Evolutionary conservation across 108 stramenopile species (phyloP).

Genomic region (Nitzschia sp.): DNA sequence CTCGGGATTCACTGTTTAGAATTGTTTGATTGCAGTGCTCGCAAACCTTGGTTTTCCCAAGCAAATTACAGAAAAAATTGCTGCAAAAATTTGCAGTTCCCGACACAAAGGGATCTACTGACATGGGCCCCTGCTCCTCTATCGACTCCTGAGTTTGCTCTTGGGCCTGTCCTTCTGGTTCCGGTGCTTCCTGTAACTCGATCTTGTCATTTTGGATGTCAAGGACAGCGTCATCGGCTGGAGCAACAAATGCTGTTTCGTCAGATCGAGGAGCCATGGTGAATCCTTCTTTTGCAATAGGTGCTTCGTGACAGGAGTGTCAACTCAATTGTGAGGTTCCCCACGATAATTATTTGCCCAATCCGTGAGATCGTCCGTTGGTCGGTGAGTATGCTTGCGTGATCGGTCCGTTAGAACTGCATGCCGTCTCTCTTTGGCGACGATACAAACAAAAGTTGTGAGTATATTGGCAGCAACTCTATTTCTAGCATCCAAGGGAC

Average conservation of each 20-base stretch:
- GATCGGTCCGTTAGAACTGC: too few species aligned
- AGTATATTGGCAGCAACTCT: too few species aligned
- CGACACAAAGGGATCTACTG: neutral
- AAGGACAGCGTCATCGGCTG: neutral
- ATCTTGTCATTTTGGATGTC: neutral
- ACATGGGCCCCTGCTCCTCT: too few species aligned
- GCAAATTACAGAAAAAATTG: neutral
- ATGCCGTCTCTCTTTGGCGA: too few species aligned
- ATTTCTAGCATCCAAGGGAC: too few species aligned
- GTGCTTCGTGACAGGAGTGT: too few species aligned
- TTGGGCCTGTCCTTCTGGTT: neutral
- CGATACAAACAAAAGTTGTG: too few species aligned
- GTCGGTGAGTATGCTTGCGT: too few species aligned
- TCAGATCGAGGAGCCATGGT: slow-evolving; percentile 14
- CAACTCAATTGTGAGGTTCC: too few species aligned
- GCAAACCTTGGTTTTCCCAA: slow-evolving; percentile 6
- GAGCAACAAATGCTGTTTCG: neutral
- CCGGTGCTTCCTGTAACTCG: neutral
- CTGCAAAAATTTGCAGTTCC: slow-evolving; percentile 5
- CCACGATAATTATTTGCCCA: too few species aligned
- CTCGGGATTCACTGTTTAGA: slow-evolving; percentile 7
- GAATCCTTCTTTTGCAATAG: too few species aligned
- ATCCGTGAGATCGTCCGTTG: too few species aligned
- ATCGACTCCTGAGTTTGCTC: neutral
- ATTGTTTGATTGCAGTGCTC: slow-evolving; percentile 14